These are phyloP conservation scores for Hyphochytrium catenoides DNA, from an alignment of 352 stramenopile genomes.

Conservation along the genomic window DNA sequence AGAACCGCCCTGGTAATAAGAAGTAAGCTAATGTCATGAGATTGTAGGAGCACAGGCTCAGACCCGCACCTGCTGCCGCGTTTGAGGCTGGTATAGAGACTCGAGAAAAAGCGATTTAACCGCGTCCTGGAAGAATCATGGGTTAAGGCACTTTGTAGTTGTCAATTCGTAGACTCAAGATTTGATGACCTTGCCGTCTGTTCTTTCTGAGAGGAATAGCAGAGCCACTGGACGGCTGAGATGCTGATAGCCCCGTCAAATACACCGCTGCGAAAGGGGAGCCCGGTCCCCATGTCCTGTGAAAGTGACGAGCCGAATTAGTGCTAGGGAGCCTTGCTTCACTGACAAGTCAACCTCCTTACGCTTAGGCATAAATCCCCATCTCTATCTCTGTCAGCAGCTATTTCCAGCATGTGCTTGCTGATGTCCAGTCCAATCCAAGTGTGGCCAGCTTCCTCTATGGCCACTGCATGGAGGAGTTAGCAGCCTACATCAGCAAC, in stretches of 20 bases:
- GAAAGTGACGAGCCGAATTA: no score
- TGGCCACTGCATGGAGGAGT: slow-evolving; percentile 27
- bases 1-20: slow-evolving; percentile 61
- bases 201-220: slow-evolving; percentile 92
- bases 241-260: slow-evolving; percentile 99
- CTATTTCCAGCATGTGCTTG: slow-evolving; percentile 96
- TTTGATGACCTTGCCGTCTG: slow-evolving; percentile 76
- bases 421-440: slow-evolving; percentile 96
- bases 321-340: no score
- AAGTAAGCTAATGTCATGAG: neutral
- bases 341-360: no score
- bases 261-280: slow-evolving; percentile 87
- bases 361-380: slow-evolving; percentile 60
- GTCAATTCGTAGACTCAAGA: no score
- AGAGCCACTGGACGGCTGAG: slow-evolving; percentile 99
- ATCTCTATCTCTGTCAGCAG: slow-evolving; percentile 70
- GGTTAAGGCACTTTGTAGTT: no score
- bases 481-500: slow-evolving; percentile 1
- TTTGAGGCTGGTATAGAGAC: slow-evolving; percentile 61
- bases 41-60: slow-evolving; percentile 3
- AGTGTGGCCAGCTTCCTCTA: slow-evolving; percentile 73
- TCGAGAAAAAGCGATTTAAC: slow-evolving; percentile 90
- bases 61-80: slow-evolving; percentile 39
- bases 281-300: slow-evolving; percentile 92
- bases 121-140: slow-evolving; percentile 69